Evolutionary conservation across 2,329 filamentous ascomycete species (phyloP), one percentile per base, ranked within the genome.

Genomic region (Fusarium xyrophilum): DNA sequence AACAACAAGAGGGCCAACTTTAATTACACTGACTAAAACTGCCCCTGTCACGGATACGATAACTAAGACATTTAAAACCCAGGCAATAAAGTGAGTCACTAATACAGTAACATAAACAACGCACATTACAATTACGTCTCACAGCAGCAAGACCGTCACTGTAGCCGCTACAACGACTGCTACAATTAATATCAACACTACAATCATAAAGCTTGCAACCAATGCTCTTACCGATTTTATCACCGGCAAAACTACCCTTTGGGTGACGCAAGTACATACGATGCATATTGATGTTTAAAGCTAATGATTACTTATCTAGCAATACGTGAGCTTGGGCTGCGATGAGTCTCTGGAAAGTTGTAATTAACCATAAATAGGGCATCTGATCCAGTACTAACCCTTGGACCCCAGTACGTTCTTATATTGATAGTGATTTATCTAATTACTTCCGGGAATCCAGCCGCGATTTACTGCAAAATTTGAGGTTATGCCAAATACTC

Each of bases 271-370:
- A 19, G 40, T 43, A 43, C 17, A 19, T 25, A 3, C 7, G 4
- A 43, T 6, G 4, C 11, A 25, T 3, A 25, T 3, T 25, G 17
- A 9, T 43, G 5, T 43, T 19, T 1, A 3, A 19, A 25, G 17
- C 40, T 43, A 43, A 43, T 25, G 6, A 5, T 25, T 9, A 19
- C 23, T 8, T 25, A 2, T 25, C 0, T 25, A 43, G 40, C 23
- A 25, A 23, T 13, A 43, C 40, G 40, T 43, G 8, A 43, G 40
- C 19, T 43, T 19, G 5, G 1, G 23, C 40, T 13, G 3, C 11
- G 5, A 2, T 25, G 17, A 43, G 8, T 43, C 2, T 25, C 6
- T 9, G 3, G 11, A 5, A 25, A 13, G 7, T 19, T 25, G 0
- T 6, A 3, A 43, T 13, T 43, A 7, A 43, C 23, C 23, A 9